Evolutionary conservation across 257 asterid genomes (phyloP), one percentile per base, ranked within the genome.

Genomic region (Nicotiana sylvestris): DNA sequence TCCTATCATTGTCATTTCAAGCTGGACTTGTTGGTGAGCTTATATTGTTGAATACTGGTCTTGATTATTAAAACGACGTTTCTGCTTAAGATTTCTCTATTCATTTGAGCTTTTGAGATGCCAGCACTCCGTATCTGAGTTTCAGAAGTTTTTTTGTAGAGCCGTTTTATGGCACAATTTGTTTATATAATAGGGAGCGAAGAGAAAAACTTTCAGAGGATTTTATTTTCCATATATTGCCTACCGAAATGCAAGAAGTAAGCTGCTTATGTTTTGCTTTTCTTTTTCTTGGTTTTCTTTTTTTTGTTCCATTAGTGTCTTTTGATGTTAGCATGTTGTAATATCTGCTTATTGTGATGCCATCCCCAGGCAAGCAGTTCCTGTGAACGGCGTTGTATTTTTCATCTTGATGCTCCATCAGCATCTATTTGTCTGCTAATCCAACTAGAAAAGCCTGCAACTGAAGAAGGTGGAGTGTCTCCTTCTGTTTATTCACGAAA

Each of bases 401-500:
- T 96, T 82, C 93, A 90, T 78, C 93, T 94, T 51, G 99, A 96
- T 90, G 98, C 95, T 82, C 98, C 98, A 82, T 96, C 99, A 67
- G 97, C 99, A 77, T 96, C 98, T 60, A 91, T 94, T 88, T 94
- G 98, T 86, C 90, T 96, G 87, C 96, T 96, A 83, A 88, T 96
- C 89, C 99, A 96, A 89, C 90, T 96, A 84, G 99, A 96, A 84
- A 96, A 96, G 91, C 94, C 99, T 85, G 97, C 97, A 81, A 93
- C 98, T 13, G 99, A 96, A 88, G 99, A 96, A 90, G 97, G 97
- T 57, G 99, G 99, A 86, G 99, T 94, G 86, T 93, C 98, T 70
- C 89, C 98, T 82, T 92, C 98, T 84, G 98, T 93, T 82, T 96
- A 96, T 91, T 96, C 98, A 65, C 98, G 97, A 82, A 96, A 96